Base-by-base conservation (phyloP, 2,329 filamentous ascomycete genomes). In the Colletotrichum sp. region DNA sequence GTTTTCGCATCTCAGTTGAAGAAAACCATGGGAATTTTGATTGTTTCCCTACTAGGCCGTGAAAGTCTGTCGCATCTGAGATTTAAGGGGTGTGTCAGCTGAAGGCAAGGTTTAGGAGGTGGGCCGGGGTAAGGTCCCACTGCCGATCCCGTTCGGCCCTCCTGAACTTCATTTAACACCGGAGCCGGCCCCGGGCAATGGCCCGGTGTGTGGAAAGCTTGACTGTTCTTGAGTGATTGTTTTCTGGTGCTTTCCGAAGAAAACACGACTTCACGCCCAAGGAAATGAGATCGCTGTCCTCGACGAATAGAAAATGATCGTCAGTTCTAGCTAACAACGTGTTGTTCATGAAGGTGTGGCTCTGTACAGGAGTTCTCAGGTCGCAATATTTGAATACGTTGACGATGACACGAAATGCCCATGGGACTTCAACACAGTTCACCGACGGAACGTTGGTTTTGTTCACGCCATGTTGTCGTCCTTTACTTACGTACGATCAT, bases 31-130 rank as follows among this genome's bases (percentile, higher is more conserved):
- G 19, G 9, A 34, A 57, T 19, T 28, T 22, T 63, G 9, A 27
- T 36, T 12, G 8, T 30, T 34, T 52, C 27, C 34, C 22, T 13
- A 16, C 32, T 52, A 60, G 34, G 12, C 22, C 30, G 61, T 30
- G n/a, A 74, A 55, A 19, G 27, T 28, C 32, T 16, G n/a, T 8
- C 36, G 32, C 8, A 36, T 22, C 52, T 64, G 70, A 72, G 16
- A 74, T 71, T 71, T 60, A 34, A 74, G 67, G 72, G 72, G 72
- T 22, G 60, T 71, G 67, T 36, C 67, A 65, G 59, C 39, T 44
- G 39, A n/a, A 32, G n/a, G n/a, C 15, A 64, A 32, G 67, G 67
- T 28, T 39, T 52, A 65, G 55, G 61, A 48, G 48, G 36, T 60
- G 44, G 60, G 36, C 59, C 52, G 36, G 60, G 36, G 32, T 48